phyloP scores from a whole-genome alignment of 2,329 filamentous ascomycete genomes.

The Aspergillus texensis region DNA sequence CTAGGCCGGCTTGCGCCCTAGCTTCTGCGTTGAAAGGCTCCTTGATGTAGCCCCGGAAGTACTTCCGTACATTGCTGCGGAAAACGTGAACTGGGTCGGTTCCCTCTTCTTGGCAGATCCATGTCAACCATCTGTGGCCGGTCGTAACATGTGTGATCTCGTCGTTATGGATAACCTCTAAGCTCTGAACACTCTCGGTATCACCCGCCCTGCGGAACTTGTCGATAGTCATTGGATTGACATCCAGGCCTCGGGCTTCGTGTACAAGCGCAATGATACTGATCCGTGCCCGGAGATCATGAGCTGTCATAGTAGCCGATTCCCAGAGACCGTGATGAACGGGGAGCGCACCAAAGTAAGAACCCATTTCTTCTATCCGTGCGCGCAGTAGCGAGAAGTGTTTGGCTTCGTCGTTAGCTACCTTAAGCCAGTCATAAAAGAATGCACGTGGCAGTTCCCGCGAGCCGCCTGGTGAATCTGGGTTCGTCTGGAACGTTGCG shows the following conservation, averaged over 20 bases:
- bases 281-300: slow-evolving; percentile 50
- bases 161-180: slow-evolving; percentile 52
- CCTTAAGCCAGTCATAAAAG: slow-evolving; percentile 54
- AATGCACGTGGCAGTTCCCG: slow-evolving; percentile 45
- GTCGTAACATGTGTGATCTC: slow-evolving; percentile 55
- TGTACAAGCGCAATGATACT: slow-evolving; percentile 53
- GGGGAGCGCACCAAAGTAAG: slow-evolving; percentile 48
- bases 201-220: slow-evolving; percentile 49
- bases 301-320: slow-evolving; percentile 46
- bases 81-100: slow-evolving; percentile 51
- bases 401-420: slow-evolving; percentile 52
- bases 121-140: slow-evolving; percentile 51
- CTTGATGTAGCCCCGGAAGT: slow-evolving; percentile 47
- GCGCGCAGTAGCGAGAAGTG: slow-evolving; percentile 52
- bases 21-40: slow-evolving; percentile 52
- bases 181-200: slow-evolving; percentile 44
- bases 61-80: slow-evolving; percentile 45
- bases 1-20: slow-evolving; percentile 49
- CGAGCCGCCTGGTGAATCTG: slow-evolving; percentile 17
- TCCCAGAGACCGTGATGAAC: slow-evolving; percentile 52
- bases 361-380: slow-evolving; percentile 49
- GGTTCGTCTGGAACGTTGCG: slow-evolving; percentile 45
- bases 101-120: slow-evolving; percentile 51
- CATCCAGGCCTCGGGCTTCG: slow-evolving; percentile 51
- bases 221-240: slow-evolving; percentile 52